These are phyloP conservation scores for Paralagenidium karlingii DNA, from an alignment of 352 stramenopile species.

Conservation along the genomic window DNA sequence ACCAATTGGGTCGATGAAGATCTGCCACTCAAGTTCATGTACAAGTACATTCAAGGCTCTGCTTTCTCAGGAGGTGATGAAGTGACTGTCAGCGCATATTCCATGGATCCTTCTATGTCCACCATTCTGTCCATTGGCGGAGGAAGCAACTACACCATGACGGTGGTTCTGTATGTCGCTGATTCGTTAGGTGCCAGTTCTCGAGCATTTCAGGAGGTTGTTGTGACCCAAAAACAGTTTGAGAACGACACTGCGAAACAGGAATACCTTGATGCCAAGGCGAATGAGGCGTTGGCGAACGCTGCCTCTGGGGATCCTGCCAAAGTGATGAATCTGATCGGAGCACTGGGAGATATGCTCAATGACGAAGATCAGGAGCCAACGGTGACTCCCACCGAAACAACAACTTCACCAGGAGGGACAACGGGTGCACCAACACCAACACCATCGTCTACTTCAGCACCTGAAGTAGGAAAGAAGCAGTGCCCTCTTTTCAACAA, in stretches of 20 bases:
- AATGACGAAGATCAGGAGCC: slow-evolving; percentile 26
- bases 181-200: slow-evolving; percentile 34
- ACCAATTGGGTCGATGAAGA: slow-evolving; percentile 60
- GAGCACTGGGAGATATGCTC: slow-evolving; percentile 44
- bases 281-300: slow-evolving; percentile 24
- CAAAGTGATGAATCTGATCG: slow-evolving; percentile 49
- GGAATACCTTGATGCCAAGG: slow-evolving; percentile 43
- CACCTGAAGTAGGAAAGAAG: slow-evolving; percentile 17
- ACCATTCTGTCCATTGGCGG: slow-evolving; percentile 39
- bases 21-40: slow-evolving; percentile 48
- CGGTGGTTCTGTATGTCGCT: slow-evolving; percentile 44
- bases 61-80: slow-evolving; percentile 30
- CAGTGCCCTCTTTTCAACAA: slow-evolving; percentile 28
- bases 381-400: slow-evolving; percentile 11
- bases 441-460: too few relatives aligned
- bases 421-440: slow-evolving; percentile 8
- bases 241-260: too few relatives aligned
- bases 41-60: slow-evolving; percentile 52
- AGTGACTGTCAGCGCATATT: slow-evolving; percentile 34
- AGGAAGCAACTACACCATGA: slow-evolving; percentile 44
- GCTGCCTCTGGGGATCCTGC: slow-evolving; percentile 38
- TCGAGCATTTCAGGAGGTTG: slow-evolving; percentile 31
- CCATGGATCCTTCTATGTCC: slow-evolving; percentile 30
- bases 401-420: slow-evolving; percentile 4
- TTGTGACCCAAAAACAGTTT: slow-evolving; percentile 31